Evolutionary conservation across 768 basidiomycete species (phyloP).

Genomic region (Asterophora lycoperdoides): DNA sequence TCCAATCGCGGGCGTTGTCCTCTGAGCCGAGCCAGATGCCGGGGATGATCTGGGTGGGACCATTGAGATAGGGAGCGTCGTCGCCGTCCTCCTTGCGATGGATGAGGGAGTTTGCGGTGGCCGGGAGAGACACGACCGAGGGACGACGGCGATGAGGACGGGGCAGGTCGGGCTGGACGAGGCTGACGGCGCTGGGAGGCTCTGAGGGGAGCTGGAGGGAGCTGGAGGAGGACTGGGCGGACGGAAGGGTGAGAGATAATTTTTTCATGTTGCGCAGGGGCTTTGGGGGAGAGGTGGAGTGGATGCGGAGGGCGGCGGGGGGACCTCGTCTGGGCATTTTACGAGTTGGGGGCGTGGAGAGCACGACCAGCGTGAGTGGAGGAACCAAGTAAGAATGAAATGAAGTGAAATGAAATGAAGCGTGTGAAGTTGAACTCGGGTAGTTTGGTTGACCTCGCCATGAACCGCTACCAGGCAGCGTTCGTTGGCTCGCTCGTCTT

Average conservation of each 20-base stretch:
- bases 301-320: slow-evolving; percentile 54
- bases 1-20: slow-evolving; percentile 86
- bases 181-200: slow-evolving; percentile 30
- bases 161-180: slow-evolving; percentile 26
- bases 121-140: slow-evolving; percentile 67
- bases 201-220: slow-evolving; percentile 41
- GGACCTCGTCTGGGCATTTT: slow-evolving; percentile 43
- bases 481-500: slow-evolving; percentile 51
- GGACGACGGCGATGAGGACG: slow-evolving; percentile 49
- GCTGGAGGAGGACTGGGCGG: slow-evolving; percentile 52
- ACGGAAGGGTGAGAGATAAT: slow-evolving; percentile 64
- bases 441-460: slow-evolving; percentile 20
- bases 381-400: slow-evolving; percentile 18
- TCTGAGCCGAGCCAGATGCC: slow-evolving; percentile 89
- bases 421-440: slow-evolving; percentile 9
- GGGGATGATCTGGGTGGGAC: slow-evolving; percentile 81
- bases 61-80: slow-evolving; percentile 70
- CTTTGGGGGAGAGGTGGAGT: slow-evolving; percentile 46
- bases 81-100: slow-evolving; percentile 63
- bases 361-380: slow-evolving; percentile 25
- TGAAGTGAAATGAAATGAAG: slow-evolving; percentile 22
- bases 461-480: slow-evolving; percentile 54
- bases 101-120: slow-evolving; percentile 44
- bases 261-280: slow-evolving; percentile 70
- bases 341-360: slow-evolving; percentile 19